Percentiles rank a stretch among this genome's conserved stretches.
Conservation (phyloP, 169 alveolate species). For the Plasmodium billcollinsi region DNA sequence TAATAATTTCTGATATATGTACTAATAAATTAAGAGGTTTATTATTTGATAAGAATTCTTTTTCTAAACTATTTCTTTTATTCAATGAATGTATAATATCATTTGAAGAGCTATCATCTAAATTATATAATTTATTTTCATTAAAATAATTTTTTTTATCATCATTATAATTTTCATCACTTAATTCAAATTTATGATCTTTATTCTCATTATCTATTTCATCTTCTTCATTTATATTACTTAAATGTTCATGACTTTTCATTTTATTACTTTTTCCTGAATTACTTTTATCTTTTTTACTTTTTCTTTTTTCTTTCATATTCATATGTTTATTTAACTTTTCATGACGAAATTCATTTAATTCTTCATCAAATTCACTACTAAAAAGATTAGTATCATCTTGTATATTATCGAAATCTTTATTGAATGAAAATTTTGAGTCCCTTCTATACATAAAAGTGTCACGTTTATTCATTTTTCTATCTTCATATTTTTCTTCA, state of each 20-base stretch:
- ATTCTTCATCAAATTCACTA: slow-evolving; percentile 34
- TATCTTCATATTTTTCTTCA: slow-evolving; percentile 37
- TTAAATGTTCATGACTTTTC: neutral
- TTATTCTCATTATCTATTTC: neutral
- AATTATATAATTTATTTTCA: slow-evolving; percentile 23
- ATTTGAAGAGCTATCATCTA: slow-evolving; percentile 8
- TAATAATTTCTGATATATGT: slow-evolving; percentile 69
- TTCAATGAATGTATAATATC: neutral
- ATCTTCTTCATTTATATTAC: neutral
- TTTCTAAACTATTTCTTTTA: slow-evolving; percentile 9
- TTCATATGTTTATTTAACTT: too few species aligned
- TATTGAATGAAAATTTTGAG: slow-evolving; percentile 31
- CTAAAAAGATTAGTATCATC: slow-evolving; percentile 24
- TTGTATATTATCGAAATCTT: slow-evolving; percentile 8
- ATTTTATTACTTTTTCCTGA: too few species aligned
- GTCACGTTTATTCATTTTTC: slow-evolving; percentile 13
- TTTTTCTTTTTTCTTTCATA: slow-evolving; percentile 21
- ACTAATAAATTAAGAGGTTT: slow-evolving; percentile 16
- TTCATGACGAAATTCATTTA: slow-evolving; percentile 1
- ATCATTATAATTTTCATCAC: slow-evolving; percentile 1
- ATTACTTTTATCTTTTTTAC: slow-evolving; percentile 13
- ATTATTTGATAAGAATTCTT: neutral
- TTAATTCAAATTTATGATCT: neutral
- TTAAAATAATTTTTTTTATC: slow-evolving; percentile 11
- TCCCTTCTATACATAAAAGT: slow-evolving; percentile 9